Evolutionary conservation across 352 stramenopile genomes (phyloP), one percentile per base, ranked within the genome.

Genomic region (Blastocystis sp.): DNA sequence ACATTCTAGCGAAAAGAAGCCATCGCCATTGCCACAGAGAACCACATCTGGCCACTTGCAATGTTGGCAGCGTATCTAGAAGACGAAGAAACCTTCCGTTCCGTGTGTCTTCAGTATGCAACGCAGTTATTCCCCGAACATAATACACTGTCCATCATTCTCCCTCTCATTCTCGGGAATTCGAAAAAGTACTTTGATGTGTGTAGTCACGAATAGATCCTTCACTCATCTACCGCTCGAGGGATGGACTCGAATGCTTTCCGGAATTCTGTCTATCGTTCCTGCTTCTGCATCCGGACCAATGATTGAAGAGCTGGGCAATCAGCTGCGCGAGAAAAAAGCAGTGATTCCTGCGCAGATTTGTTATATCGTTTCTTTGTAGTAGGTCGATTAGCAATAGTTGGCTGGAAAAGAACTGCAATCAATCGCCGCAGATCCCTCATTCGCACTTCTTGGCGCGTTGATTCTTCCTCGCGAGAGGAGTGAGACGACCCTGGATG

Each of bases 321-420:
- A 65, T 20, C 59, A 53, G 34, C 30, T 85, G 7, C 47, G 34
- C 18, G 43, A 50, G 8, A 47, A 85, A 24, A 20, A 85, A 24
- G 20, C 26, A 1, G 3, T 85, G 24, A 85, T 85, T 68, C 73
- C 73, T 47, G 13, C 73, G 24, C 73, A 85, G n/a, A 85, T 85
- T 41, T 85, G 73, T n/a, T 65, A 39, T 26, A 85, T 85, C 3
- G 45, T 73, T 16, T 30, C 30, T 47, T 47, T 73, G 16, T 30
- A 11, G 24, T 9, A 26, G 20, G 7, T 34, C 39, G 41, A 16
- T 73, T 26, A 73, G 4, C 20, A 26, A 16, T 73, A 73, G 63
- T 43, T 85, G 3, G 53, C 43, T n/a, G 73, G 73, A 53, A 47
- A 68, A 45, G 73, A 85, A 50, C 47, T 85, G 0, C 45, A 85